Percentiles rank a stretch among this genome's conserved stretches.
phyloP scores from a whole-genome alignment of 768 basidiomycete species.

The Dendrothele bispora region DNA sequence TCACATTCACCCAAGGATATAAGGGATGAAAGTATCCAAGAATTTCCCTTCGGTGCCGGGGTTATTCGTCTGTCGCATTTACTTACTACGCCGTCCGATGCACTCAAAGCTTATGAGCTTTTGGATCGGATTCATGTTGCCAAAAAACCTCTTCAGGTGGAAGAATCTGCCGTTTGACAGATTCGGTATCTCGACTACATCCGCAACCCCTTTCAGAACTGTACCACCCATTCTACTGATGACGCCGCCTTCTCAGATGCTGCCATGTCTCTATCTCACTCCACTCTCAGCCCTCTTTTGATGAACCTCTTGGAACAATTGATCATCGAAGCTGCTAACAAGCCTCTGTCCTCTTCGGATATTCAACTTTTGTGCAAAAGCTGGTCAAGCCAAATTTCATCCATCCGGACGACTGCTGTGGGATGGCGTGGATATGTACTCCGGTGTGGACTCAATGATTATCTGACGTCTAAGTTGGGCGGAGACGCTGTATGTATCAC shows the following conservation, averaged over 20 bases:
- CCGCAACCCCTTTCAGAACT: constrained; percentile 42
- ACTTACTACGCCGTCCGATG: too few relatives aligned
- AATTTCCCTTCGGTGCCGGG: constrained; percentile 37
- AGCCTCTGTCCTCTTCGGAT: constrained; percentile 56
- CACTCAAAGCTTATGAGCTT: constrained; percentile 49
- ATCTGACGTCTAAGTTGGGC: not conserved
- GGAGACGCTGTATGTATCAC: constrained; percentile 1
- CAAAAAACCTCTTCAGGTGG: constrained; percentile 28
- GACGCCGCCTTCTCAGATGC: too few relatives aligned
- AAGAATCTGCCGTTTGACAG: constrained; percentile 42
- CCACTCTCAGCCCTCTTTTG: constrained; percentile 69
- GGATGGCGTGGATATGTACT: constrained; percentile 29
- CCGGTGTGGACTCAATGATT: not conserved
- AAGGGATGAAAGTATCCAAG: constrained; percentile 29
- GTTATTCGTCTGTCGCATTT: too few relatives aligned
- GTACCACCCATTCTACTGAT: constrained; percentile 38
- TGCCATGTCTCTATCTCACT: too few relatives aligned
- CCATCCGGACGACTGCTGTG: constrained; percentile 44
- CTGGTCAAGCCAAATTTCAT: too few relatives aligned
- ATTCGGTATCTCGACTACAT: constrained; percentile 40
- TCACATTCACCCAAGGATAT: constrained; percentile 3
- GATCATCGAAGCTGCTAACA: constrained; percentile 59
- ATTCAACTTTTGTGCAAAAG: constrained; percentile 64
- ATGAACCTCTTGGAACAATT: constrained; percentile 82
- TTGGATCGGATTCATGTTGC: constrained; percentile 65